Evolutionary conservation across 805 yeast species (phyloP).

Genomic region (Hanseniaspora taiwanica): DNA sequence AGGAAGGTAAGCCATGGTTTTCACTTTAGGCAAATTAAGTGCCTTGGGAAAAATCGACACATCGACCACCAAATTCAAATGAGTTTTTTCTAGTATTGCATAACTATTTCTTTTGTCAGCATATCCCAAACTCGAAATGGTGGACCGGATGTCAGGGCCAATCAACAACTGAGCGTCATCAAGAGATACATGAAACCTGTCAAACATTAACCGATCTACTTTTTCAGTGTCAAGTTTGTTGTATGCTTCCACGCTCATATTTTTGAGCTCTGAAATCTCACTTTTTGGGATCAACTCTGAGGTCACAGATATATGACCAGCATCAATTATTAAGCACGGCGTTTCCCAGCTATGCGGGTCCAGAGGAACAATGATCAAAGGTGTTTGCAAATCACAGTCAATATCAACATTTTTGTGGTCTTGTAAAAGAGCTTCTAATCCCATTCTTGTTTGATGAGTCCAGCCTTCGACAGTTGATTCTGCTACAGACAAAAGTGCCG

Average conservation of each 20-base stretch:
- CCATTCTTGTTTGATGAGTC: conserved; percentile 79
- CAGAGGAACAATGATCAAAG: conserved; percentile 74
- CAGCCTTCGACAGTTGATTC: conserved; percentile 88
- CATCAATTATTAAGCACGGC: conserved; percentile 85
- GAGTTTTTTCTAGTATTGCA: conserved; percentile 61
- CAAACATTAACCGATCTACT: conserved; percentile 78
- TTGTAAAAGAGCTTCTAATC: conserved; percentile 83
- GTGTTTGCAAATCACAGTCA: conserved; percentile 85
- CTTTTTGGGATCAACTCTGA: conserved; percentile 70
- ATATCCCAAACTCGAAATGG: conserved; percentile 48
- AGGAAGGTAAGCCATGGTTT: conserved; percentile 68
- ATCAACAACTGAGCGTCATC: conserved; percentile 82
- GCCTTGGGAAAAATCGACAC: conserved; percentile 79
- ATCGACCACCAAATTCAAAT: conserved; percentile 62
- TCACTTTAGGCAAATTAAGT: conserved; percentile 54
- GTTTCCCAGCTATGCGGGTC: conserved; percentile 69
- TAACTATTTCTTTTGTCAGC: conserved; percentile 21
- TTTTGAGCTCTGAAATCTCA: conserved; percentile 54
- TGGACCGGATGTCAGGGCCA: conserved; percentile 68
- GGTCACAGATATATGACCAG: conserved; percentile 79
- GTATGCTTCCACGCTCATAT: conserved; percentile 61
- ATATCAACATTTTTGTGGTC: conserved; percentile 86
- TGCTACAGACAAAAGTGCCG: conserved; percentile 86
- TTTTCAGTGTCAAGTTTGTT: conserved; percentile 29
- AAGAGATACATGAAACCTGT: conserved; percentile 61